Percentiles rank a stretch among this genome's conserved stretches.
These are phyloP conservation scores for Gastrolobium villosum DNA, from an alignment of 306 rosid species.

Conservation along the genomic window DNA sequence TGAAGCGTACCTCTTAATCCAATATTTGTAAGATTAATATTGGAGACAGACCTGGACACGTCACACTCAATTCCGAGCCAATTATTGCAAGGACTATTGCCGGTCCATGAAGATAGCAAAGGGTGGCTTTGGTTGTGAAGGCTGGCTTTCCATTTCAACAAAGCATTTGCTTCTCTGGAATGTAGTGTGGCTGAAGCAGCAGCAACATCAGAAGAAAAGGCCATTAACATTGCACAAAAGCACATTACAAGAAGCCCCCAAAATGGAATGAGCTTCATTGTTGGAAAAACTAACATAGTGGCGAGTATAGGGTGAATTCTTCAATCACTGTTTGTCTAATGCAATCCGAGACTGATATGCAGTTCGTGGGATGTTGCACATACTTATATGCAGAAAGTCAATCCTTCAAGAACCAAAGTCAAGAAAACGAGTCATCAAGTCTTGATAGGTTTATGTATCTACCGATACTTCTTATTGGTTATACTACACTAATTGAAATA, in stretches of 20 bases:
- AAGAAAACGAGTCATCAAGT: too few relatives aligned
- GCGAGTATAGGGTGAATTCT: background rate
- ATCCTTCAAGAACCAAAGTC: too few relatives aligned
- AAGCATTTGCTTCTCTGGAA: slow-evolving; percentile 14
- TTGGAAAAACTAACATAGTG: background rate
- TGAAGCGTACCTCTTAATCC: slow-evolving; percentile 42
- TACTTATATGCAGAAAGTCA: too few relatives aligned
- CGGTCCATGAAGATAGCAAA: slow-evolving; percentile 37
- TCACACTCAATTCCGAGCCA: slow-evolving; percentile 44
- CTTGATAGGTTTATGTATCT: too few relatives aligned
- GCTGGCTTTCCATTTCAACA: slow-evolving; percentile 42
- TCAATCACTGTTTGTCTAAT: background rate
- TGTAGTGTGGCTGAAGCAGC: background rate
- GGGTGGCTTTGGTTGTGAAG: slow-evolving; percentile 12
- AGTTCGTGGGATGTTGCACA: too few relatives aligned
- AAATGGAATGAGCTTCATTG: background rate
- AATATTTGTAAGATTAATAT: background rate
- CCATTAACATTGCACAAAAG: background rate
- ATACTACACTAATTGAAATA: too few relatives aligned
- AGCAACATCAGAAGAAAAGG: background rate
- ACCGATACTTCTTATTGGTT: too few relatives aligned
- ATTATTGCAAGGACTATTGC: slow-evolving; percentile 13
- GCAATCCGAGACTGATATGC: background rate
- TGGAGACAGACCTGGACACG: background rate
- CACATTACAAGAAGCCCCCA: background rate